Evolutionary conservation across 2,329 filamentous ascomycete genomes (phyloP), one percentile per base, ranked within the genome.

Genomic region (Arthrobotrys sphaeroides): DNA sequence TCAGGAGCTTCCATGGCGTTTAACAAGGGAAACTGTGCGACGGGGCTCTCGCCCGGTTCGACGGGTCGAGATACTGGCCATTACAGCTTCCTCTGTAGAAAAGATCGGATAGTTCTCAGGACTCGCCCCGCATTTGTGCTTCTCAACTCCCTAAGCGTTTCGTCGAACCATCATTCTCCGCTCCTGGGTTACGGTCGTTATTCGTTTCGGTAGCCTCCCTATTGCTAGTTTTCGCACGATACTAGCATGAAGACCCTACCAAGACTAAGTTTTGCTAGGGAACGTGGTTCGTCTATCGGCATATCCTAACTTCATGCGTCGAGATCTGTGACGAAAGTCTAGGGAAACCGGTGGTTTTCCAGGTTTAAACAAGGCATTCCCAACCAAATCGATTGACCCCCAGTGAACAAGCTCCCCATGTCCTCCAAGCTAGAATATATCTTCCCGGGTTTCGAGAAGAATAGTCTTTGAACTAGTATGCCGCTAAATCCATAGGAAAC

Each of bases 361-460:
- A 59, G 64, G 64, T 42, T 57, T 57, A 53, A 33, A 47, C 64
- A 75, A 49, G 72, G 64, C 43, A 42, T 65, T 75, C 72, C 72
- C 62, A 75, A 69, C 72, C 64, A 64, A 62, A 59, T 33, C 4
- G 3, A 20, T n/a, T 43, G 4, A 26, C 12, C 22, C 60, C 64
- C 9, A 40, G 40, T 22, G 9, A 36, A 13, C 16, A 10, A 18
- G 24, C n/a, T 10, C 59, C n/a, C 47, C 57, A 61, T 61, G 64
- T 26, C 7, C 13, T 22, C 36, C 16, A 38, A 51, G 49, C 72
- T 69, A 69, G 59, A 64, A 60, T 60, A 73, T 68, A 75, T 69
- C 64, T 69, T 75, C 49, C 72, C 72, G 49, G 72, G 65, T 75
- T 75, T 75, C 57, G 40, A 75, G 72, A 69, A 75, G 57, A 31